Evolutionary conservation across 2,329 filamentous ascomycete species (phyloP), one percentile per base, ranked within the genome.

Genomic region (Cladorrhinum sp.): DNA sequence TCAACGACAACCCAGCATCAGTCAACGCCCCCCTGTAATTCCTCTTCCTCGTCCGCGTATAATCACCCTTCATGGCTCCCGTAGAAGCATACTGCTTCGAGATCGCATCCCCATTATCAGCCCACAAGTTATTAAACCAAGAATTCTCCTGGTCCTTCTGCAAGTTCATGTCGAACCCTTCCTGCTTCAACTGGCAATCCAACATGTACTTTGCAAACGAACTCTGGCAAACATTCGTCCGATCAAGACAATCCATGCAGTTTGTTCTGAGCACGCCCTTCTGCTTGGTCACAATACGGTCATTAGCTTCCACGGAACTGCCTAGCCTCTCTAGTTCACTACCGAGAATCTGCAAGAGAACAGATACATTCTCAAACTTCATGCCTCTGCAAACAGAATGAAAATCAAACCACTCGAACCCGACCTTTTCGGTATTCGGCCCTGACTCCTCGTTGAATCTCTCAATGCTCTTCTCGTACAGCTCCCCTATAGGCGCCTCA

Each of bases 121-220:
- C 95, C 93, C 95, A 99, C 0, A 98, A 79, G 0, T 86, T 92
- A 74, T 99, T 98, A 78, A 98, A 98, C 92, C 93, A 98, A 50
- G 87, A 83, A 4, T 91, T 96, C 58, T 87, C 85, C 60, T 91
- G 89, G 71, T 96, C 92, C 23, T 81, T 74, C 64, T 95, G 87
- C 0, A 89, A 80, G 66, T 87, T 85, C 75, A 96, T 88, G 59
- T 88, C 85, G 62, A 92, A 88, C 0, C 89, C 90, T 64, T 96
- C 86, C 20, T 84, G 80, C 60, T 85, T 88, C 1, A 99, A 80
- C 70, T 97, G 92, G 29, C 82, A 73, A 66, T 97, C 92, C 1
- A 99, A 80, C 65, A 91, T 90, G 70, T 89, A 86, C 69, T 92
- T 90, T 4, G 85, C 95, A 71, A 93, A 93, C 0, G 92, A 95